phyloP scores from a whole-genome alignment of 257 asterid species.

The Solanum microdontum region DNA sequence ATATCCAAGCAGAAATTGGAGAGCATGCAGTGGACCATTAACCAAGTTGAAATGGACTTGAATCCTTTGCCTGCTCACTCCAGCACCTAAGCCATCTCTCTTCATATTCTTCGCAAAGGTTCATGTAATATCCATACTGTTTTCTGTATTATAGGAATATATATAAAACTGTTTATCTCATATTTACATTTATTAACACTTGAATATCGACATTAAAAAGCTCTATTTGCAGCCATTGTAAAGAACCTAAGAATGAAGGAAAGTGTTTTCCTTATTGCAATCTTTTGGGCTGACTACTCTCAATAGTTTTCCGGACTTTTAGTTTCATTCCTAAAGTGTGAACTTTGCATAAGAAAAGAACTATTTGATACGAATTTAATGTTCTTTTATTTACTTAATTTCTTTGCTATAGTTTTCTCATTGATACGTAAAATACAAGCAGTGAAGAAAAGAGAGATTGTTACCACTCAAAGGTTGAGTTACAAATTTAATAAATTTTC shows the following conservation, averaged over 20 bases:
- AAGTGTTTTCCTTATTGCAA: not conserved
- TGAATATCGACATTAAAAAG: not conserved
- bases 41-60: conserved; percentile 95
- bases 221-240: not conserved
- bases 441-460: not conserved
- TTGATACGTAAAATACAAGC: not conserved
- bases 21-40: conserved; percentile 93
- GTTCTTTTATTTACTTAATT: not conserved
- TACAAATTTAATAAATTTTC: not conserved
- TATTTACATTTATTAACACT: not conserved
- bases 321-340: not conserved
- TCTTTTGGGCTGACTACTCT: not conserved
- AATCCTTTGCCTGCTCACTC: conserved; percentile 65
- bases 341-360: not conserved
- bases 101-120: not conserved
- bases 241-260: not conserved
- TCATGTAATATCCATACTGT: not conserved
- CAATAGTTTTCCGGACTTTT: not conserved
- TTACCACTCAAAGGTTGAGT: not conserved
- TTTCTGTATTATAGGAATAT: not conserved
- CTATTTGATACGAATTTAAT: not conserved
- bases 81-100: conserved; percentile 17
- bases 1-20: conserved; percentile 66
- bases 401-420: not conserved
- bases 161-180: not conserved